A percentile compares a stretch with the other conserved stretches of the same genome.
These are phyloP conservation scores for Dittrichia graveolens DNA, from an alignment of 129 eudicot genomes.

Conservation along the genomic window DNA sequence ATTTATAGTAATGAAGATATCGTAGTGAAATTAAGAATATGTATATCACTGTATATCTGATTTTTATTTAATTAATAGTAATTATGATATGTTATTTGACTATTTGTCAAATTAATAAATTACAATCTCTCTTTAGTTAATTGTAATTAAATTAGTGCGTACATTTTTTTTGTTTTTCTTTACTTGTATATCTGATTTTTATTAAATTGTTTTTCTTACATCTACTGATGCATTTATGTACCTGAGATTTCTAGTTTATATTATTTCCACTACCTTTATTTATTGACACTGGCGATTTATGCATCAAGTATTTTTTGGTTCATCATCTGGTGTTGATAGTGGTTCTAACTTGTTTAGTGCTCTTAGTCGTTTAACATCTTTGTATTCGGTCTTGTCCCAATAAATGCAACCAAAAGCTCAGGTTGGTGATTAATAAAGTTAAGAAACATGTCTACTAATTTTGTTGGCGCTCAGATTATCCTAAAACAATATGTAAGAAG, in stretches of 20 bases:
- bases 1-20: neutral
- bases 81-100: no score
- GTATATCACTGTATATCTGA: neutral
- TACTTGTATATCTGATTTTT: no score
- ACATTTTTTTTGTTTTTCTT: no score
- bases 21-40: neutral
- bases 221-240: no score
- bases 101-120: neutral
- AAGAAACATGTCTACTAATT: no score
- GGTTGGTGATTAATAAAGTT: neutral
- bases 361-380: neutral
- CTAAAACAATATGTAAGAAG: neutral
- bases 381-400: neutral
- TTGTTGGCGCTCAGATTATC: neutral
- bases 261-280: neutral
- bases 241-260: no score
- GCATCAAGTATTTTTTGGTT: slow-evolving; percentile 4
- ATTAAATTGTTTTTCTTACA: no score
- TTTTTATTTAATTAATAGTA: no score
- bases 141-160: no score
- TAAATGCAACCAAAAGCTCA: neutral
- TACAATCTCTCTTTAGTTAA: no score
- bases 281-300: neutral
- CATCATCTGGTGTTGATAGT: neutral
- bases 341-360: neutral